A percentile compares a stretch with the other conserved stretches of the same genome.
Conservation (phyloP, 2,329 filamentous ascomycete species). For the Penicillium expansum region DNA sequence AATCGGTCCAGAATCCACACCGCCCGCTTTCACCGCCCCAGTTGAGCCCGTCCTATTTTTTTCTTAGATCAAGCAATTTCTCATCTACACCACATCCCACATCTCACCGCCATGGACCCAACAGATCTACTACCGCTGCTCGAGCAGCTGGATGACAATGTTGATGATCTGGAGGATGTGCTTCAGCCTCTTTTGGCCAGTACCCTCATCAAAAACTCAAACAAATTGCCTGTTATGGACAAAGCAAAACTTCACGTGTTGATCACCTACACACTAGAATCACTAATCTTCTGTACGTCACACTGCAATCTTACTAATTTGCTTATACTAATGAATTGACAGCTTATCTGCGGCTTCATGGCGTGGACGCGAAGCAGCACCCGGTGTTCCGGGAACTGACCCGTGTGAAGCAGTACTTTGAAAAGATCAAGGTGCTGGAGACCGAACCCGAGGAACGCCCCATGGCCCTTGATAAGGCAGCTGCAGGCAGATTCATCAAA, state of each 20-base stretch:
- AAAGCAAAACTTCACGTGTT: slow-evolving; percentile 92
- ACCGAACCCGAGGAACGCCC: slow-evolving; percentile 56
- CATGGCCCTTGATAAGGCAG: slow-evolving; percentile 67
- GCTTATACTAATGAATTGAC: slow-evolving; percentile 1
- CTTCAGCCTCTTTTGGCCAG: slow-evolving; percentile 70
- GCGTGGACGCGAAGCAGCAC: slow-evolving; percentile 77
- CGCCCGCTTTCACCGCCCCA: slow-evolving; percentile 21
- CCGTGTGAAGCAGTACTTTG: slow-evolving; percentile 86
- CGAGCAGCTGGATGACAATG: slow-evolving; percentile 70
- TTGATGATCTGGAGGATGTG: slow-evolving; percentile 73
- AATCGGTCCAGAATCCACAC: slow-evolving; percentile 14
- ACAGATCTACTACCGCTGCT: slow-evolving; percentile 64
- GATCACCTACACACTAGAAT: slow-evolving; percentile 84
- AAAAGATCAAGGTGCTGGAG: slow-evolving; percentile 81
- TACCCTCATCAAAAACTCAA: slow-evolving; percentile 64
- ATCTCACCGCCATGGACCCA: slow-evolving; percentile 49
- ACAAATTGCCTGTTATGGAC: slow-evolving; percentile 85
- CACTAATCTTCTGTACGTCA: slow-evolving; percentile 74
- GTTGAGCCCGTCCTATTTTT: slow-evolving; percentile 22
- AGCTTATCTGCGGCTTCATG: slow-evolving; percentile 77
- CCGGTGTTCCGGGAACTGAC: slow-evolving; percentile 81
- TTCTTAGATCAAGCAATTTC: slow-evolving; percentile 14
- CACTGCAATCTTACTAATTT: neutral
- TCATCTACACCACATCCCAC: slow-evolving; percentile 9
- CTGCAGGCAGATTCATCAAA: slow-evolving; percentile 77